Conservation (phyloP, 164 flowering plant genomes). For the Litsea cubeba region DNA sequence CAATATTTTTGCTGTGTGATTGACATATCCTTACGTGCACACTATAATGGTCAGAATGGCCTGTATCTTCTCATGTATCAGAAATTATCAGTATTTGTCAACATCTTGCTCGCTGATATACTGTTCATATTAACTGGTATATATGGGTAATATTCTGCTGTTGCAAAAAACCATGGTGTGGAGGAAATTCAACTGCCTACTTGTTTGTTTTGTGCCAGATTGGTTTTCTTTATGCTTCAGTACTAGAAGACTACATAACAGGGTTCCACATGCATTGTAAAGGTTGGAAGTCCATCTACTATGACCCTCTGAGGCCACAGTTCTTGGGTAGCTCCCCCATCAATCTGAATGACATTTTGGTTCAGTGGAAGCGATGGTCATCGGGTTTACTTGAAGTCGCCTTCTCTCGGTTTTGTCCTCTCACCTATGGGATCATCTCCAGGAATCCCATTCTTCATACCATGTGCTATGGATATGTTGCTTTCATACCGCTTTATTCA, state of each 20-base stretch:
- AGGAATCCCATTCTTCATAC: neutral
- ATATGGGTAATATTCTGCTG: too few species aligned
- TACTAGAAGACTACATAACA: conserved; percentile 11
- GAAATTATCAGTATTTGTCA: too few species aligned
- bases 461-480: neutral
- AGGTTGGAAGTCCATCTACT: conserved; percentile 7
- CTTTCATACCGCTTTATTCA: conserved; percentile 3
- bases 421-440: neutral
- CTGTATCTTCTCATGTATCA: too few species aligned
- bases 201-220: conserved; percentile 2
- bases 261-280: conserved; percentile 8
- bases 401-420: conserved; percentile 1
- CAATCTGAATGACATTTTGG: conserved; percentile 3
- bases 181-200: neutral
- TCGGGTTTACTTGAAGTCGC: neutral
- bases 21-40: too few species aligned
- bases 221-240: conserved; percentile 11
- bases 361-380: conserved; percentile 3
- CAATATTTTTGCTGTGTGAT: too few species aligned
- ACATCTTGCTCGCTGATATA: too few species aligned
- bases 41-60: too few species aligned
- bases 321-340: conserved; percentile 1
- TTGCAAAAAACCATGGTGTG: too few species aligned
- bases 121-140: too few species aligned
- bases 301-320: conserved; percentile 1